phyloP scores from a whole-genome alignment of 257 asterid species.

The Prunella vulgaris region DNA sequence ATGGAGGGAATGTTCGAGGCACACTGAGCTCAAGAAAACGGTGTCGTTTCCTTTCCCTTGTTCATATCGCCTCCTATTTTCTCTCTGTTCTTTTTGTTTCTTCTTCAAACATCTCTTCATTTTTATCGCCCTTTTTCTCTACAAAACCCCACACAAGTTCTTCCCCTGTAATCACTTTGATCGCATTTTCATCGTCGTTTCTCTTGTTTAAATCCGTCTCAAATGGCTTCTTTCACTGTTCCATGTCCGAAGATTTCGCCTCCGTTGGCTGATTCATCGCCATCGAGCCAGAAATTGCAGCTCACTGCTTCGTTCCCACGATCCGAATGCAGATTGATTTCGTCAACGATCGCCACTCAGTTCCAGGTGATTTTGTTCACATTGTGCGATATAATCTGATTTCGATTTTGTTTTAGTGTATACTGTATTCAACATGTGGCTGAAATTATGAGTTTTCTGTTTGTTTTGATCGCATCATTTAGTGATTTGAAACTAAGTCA shows the following conservation, averaged over 20 bases:
- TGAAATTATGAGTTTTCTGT: not conserved
- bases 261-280: constrained; percentile 31
- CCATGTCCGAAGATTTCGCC: constrained; percentile 45
- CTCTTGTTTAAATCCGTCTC: not conserved
- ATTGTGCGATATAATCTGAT: not conserved
- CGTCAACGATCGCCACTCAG: constrained; percentile 1
- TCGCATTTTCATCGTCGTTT: not conserved
- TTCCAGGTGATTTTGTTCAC: constrained; percentile 17
- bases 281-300: constrained; percentile 20
- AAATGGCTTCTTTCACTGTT: constrained; percentile 50
- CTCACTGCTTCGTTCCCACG: constrained; percentile 33
- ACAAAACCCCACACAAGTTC: constrained; percentile 12
- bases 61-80: constrained; percentile 35
- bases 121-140: constrained; percentile 37
- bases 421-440: not conserved
- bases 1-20: constrained; percentile 31
- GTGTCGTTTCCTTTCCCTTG: constrained; percentile 32
- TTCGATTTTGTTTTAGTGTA: not conserved
- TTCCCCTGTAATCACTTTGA: not conserved
- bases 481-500: not conserved
- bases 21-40: constrained; percentile 15
- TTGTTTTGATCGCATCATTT: not conserved
- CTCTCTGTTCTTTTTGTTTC: not conserved
- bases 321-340: constrained; percentile 28
- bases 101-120: constrained; percentile 19